These are phyloP conservation scores for Kluyveromyces siamensis DNA, from an alignment of 805 yeast species.

Conservation along the genomic window DNA sequence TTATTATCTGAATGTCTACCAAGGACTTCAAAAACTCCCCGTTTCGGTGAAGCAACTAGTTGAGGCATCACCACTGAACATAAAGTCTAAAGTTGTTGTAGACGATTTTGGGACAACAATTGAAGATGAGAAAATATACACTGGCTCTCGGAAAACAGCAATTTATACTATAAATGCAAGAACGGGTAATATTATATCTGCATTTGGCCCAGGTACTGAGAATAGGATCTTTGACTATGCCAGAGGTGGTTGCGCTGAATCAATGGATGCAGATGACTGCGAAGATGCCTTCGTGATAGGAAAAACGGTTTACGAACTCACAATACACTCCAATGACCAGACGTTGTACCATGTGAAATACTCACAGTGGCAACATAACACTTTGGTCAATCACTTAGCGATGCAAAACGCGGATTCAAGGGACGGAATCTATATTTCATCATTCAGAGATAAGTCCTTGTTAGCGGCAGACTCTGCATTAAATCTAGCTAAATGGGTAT, in stretches of 20 bases:
- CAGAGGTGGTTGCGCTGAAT: conserved; percentile 8
- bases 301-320: conserved; percentile 59
- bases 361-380: conserved; percentile 87
- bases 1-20: conserved; percentile 64
- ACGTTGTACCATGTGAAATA: conserved; percentile 80
- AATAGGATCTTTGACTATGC: conserved; percentile 16
- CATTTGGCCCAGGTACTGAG: conserved; percentile 49
- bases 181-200: conserved; percentile 64
- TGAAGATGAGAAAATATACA: conserved; percentile 71
- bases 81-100: conserved; percentile 35
- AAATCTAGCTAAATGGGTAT: conserved; percentile 75
- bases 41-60: conserved; percentile 71
- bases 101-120: conserved; percentile 31
- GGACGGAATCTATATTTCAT: conserved; percentile 73
- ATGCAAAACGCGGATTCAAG: conserved; percentile 44
- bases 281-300: conserved; percentile 49
- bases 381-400: conserved; percentile 51
- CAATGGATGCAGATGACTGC: conserved; percentile 12
- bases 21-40: conserved; percentile 76
- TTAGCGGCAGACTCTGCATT: conserved; percentile 62
- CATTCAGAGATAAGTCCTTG: conserved; percentile 72
- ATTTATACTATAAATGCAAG: conserved; percentile 63
- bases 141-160: conserved; percentile 73
- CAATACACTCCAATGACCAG: conserved; percentile 66
- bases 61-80: conserved; percentile 74